Base-by-base conservation (phyloP, 345 rosid genomes). In the Syzygium grande region DNA sequence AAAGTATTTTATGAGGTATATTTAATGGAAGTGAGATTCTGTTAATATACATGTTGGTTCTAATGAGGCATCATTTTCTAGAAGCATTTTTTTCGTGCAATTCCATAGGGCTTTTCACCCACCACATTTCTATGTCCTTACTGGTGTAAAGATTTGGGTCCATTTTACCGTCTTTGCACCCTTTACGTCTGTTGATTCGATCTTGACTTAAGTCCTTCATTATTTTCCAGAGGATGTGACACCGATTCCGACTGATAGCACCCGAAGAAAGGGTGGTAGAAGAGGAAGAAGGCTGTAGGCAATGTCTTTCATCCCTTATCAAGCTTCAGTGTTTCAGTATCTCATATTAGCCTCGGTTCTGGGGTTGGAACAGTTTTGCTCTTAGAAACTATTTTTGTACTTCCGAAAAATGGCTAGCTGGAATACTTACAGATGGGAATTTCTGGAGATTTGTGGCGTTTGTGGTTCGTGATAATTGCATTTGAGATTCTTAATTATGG, bases 191-290 rank as follows among this genome's bases (percentile, higher is more conserved):
- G 27, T 38, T 1, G 49, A 3, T 34, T 34, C 0, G 7, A 73
- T 73, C 27, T 38, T 19, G 13, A 86, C 27, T 56, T 21, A 80
- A 52, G 51, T 17, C 38, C 51, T 84, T 49, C 41, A 23, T 58
- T 27, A 55, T 86, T 73, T 11, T 73, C 52, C 94, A 94, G 94
- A 94, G 94, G 95, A 94, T 14, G 95, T 92, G 87, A 94, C 95
- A 3, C 95, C 94, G 0, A 94, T 94, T 63, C 95, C 94, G 0
- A 93, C 94, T 0, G 94, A 94, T 87, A 93, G 95, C 89, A 94
- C 95, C 51, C 93, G 94, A 58, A 90, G 94, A 87, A 93, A 94
- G 95, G 93, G 95, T 15, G 95, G 95, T 73, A 92, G 94, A 87
- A 93, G 95, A 85, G 95, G 95, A 86, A 92, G 95, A 89, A 93